Evolutionary conservation across 2,329 filamentous ascomycete species (phyloP), one percentile per base, ranked within the genome.

Genomic region (Aureobasidium zeae): DNA sequence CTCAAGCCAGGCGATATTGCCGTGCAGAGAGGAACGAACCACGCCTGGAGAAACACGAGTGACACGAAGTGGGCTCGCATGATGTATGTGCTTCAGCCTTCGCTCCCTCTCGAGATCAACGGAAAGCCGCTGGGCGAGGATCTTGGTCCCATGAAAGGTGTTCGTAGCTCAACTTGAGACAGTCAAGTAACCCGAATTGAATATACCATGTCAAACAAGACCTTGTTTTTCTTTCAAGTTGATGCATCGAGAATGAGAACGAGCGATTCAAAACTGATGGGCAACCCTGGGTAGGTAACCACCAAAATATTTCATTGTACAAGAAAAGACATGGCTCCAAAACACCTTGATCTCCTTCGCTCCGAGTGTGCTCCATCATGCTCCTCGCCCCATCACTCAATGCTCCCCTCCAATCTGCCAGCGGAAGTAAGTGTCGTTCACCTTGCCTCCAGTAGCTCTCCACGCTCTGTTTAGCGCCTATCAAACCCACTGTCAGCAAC

Each of bases 351-450:
- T 17, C 6, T n/a, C 3, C 3, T 11, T 19, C 10, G 2, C 15
- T 5, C 36, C 17, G 22, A 11, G 15, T 21, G 12, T 22, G 8
- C n/a, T 28, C 10, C 8, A 30, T n/a, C 5, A 16, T 9, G n/a
- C n/a, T n/a, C n/a, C n/a, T n/a, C n/a, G n/a, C n/a, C n/a, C n/a
- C n/a, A 8, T 30, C 24, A n/a, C 13, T 38, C 15, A 38, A 17
- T 45, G 35, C 54, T 77, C 74, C 10, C 74, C 73, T 9, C 75
- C 73, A 45, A 77, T 58, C 22, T 68, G 64, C 51, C 74, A 74
- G 22, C 63, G 63, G 38, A 75, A 73, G 16, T 68, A 57, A n/a
- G 57, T 56, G 47, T 69, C 61, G 52, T 71, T 71, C 8, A 73
- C 47, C 47, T 56, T 68, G 0, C 72, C 73, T 2, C 65, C 61